Conservation (phyloP, 306 rosid genomes). For the Begonia peltatifolia region DNA sequence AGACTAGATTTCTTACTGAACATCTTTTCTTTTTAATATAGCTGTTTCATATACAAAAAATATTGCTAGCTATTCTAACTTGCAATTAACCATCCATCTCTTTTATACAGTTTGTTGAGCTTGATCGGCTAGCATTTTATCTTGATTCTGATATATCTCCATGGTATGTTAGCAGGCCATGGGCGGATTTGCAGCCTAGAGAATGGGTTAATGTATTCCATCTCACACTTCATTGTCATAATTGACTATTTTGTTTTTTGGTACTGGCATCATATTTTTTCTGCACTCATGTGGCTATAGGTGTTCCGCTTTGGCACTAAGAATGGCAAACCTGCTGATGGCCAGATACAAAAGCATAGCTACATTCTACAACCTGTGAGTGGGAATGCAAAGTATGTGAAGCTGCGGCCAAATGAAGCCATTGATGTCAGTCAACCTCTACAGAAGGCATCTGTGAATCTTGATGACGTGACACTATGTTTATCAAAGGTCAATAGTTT, state of each 20-base stretch:
- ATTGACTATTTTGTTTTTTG: neutral
- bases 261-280: conserved; percentile 3
- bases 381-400: conserved; percentile 75
- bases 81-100: conserved; percentile 15
- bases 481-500: conserved; percentile 54
- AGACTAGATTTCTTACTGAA: neutral
- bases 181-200: conserved; percentile 86
- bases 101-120: conserved; percentile 70
- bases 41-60: neutral
- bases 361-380: conserved; percentile 82
- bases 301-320: conserved; percentile 76
- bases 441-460: conserved; percentile 75
- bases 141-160: conserved; percentile 73
- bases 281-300: conserved; percentile 20
- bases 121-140: conserved; percentile 76
- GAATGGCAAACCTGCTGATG: conserved; percentile 68
- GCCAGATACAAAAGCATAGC: conserved; percentile 31
- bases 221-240: neutral
- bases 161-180: conserved; percentile 61
- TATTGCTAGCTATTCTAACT: neutral
- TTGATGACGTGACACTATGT: conserved; percentile 92
- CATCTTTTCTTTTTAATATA: conserved; percentile 5
- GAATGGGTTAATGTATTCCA: conserved; percentile 83
- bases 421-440: conserved; percentile 61
- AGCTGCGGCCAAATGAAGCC: conserved; percentile 44